Conservation (phyloP, 2,329 filamentous ascomycete species). For the Bertia moriformis region DNA sequence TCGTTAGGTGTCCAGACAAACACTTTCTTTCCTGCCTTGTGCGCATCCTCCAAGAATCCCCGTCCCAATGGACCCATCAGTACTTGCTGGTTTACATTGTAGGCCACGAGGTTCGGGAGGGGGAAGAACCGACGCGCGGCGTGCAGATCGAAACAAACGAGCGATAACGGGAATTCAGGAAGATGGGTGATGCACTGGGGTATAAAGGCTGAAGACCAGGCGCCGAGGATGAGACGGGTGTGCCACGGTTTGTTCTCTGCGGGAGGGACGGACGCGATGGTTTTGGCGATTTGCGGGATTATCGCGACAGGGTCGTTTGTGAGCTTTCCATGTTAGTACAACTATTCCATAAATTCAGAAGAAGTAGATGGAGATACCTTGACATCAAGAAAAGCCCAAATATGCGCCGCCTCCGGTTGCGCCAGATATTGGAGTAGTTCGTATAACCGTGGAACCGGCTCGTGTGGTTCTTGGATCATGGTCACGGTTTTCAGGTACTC, state of each 20-base stretch:
- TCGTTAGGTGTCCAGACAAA: conserved; percentile 83
- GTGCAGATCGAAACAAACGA: conserved; percentile 48
- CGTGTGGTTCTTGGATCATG: conserved; percentile 52
- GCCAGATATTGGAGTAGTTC: conserved; percentile 65
- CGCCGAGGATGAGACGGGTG: conserved; percentile 62
- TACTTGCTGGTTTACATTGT: conserved; percentile 61
- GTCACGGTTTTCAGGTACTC: conserved; percentile 52
- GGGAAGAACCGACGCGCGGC: conserved; percentile 60
- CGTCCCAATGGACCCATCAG: conserved; percentile 55
- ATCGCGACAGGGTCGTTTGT: conserved; percentile 58
- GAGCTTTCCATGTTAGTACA: conserved; percentile 23
- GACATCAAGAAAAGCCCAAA: conserved; percentile 80
- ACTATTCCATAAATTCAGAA: not conserved
- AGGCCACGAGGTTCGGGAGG: conserved; percentile 50
- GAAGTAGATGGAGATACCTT: conserved; percentile 37
- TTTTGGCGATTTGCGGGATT: conserved; percentile 52
- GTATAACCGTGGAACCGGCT: conserved; percentile 57
- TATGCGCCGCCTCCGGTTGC: conserved; percentile 43
- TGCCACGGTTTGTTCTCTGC: conserved; percentile 39
- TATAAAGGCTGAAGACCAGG: conserved; percentile 29
- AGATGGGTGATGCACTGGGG: conserved; percentile 41
- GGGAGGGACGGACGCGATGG: conserved; percentile 36
- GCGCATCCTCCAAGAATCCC: conserved; percentile 49
- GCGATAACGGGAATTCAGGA: conserved; percentile 46
- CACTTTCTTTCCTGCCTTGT: conserved; percentile 39